Conservation (phyloP, 352 stramenopile genomes). For the Saprolegnia diclina region DNA sequence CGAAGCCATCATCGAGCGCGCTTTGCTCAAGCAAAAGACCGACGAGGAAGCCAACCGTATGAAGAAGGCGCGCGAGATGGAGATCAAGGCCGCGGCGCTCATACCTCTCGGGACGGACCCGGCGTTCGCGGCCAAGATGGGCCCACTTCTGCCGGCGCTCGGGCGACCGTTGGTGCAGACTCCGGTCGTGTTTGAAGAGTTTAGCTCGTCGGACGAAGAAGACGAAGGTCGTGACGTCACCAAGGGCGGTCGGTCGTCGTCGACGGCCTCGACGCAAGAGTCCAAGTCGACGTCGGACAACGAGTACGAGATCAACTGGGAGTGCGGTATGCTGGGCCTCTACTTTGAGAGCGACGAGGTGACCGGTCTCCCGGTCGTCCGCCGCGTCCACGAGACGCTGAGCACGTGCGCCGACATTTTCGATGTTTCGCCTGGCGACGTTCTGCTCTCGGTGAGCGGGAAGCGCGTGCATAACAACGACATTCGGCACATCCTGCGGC, state of each 20-base stretch:
- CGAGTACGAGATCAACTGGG: slow-evolving; percentile 87
- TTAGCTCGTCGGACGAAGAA: background rate
- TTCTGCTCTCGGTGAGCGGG: slow-evolving; percentile 7
- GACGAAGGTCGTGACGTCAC: background rate
- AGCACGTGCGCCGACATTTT: slow-evolving; percentile 80
- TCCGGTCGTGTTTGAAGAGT: background rate
- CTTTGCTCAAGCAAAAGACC: background rate
- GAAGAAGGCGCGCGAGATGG: background rate
- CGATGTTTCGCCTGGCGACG: slow-evolving; percentile 6
- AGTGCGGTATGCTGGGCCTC: slow-evolving; percentile 72
- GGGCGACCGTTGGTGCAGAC: background rate
- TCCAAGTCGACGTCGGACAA: slow-evolving; percentile 17
- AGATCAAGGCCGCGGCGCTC: background rate
- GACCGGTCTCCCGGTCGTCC: slow-evolving; percentile 78
- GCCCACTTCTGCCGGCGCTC: slow-evolving; percentile 44
- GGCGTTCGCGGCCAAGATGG: background rate
- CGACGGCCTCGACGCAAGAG: slow-evolving; percentile 25
- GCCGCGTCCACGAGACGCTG: slow-evolving; percentile 78
- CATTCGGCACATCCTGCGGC: slow-evolving; percentile 41
- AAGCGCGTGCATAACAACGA: background rate
- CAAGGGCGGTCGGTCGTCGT: slow-evolving; percentile 29
- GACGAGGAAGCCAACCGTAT: background rate
- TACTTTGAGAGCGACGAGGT: slow-evolving; percentile 82
- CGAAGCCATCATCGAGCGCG: background rate
- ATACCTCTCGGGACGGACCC: background rate